Percentiles rank a stretch among this genome's conserved stretches.
phyloP scores from a whole-genome alignment of 164 flowering plant genomes.

The Tinospora cordifolia region DNA sequence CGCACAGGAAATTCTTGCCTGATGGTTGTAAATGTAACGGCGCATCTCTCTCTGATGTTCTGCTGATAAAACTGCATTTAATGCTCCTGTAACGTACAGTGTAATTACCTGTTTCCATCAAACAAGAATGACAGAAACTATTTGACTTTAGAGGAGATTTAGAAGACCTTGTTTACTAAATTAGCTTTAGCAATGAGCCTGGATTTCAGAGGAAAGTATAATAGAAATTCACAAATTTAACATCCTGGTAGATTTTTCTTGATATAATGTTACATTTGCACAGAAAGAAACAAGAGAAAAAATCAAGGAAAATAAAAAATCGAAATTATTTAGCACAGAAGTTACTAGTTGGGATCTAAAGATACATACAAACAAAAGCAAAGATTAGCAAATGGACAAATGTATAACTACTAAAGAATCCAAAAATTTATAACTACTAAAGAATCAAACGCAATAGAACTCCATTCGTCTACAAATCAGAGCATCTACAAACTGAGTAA shows the following conservation, averaged over 20 bases:
- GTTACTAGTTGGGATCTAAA: background rate
- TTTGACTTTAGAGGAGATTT: background rate
- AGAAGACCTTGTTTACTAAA: background rate
- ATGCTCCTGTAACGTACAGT: slow-evolving; percentile 37
- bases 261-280: background rate
- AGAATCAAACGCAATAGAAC: background rate
- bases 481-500: background rate
- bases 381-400: background rate
- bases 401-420: background rate
- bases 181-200: background rate
- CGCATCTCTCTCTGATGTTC: slow-evolving; percentile 52
- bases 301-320: background rate
- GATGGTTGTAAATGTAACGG: slow-evolving; percentile 66
- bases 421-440: background rate
- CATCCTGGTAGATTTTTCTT: background rate
- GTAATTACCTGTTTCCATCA: slow-evolving; percentile 41
- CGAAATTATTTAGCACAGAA: background rate
- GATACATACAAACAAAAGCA: background rate
- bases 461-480: background rate
- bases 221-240: background rate
- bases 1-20: slow-evolving; percentile 26
- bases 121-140: background rate
- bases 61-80: slow-evolving; percentile 32
- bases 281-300: background rate
- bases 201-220: background rate